Base-by-base conservation (phyloP, 2,329 filamentous ascomycete species). In the Hawksworthiomyces lignivorus region DNA sequence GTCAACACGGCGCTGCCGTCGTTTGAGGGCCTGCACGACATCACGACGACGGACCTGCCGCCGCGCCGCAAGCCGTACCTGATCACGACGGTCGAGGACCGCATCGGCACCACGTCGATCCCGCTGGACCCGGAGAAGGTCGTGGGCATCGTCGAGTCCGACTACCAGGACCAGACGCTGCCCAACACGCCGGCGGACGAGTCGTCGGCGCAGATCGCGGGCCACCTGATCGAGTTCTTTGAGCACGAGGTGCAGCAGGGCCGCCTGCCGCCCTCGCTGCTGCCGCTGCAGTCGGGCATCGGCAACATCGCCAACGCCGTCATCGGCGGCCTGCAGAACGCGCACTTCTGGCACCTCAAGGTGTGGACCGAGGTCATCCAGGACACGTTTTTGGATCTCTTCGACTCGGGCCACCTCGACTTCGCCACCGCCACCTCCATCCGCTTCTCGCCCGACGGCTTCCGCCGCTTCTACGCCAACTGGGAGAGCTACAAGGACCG, bases 281-380 rank as follows among this genome's bases (percentile, higher is more conserved):
- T 47, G 46, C 58, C 42, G 28, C 53, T 37, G 37, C 59, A 94
- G 62, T 89, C 84, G 10, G 87, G 87, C 33, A 94, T 94, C 52
- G 87, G 88, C 50, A 94, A 94, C 68, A 94, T 94, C 52, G 87
- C 87, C 62, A 94, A 94, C 62, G 87, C 87, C 28, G 88, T 94
- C 48, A 80, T 94, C 46, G 87, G 87, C 46, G 88, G 87, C 12
- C 77, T 94, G 43, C 77, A 80, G 50, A 77, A 83, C 46, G 85
- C 84, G 51, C 82, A 89, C 61, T 94, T 94, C 72, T 76, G 78
- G 58, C 85, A 94, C 67, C 75, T 95, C 44, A 88, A 84, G 60
- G 88, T 94, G 29, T 94, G 87, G 88, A 94, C 88, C 19, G 87
- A 94, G 64, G 87, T 94, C 36, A 79, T 94, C 44, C 87, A 94